Base-by-base conservation (phyloP, 176 grass and related monocot genomes). In the Musa troglodytarum region DNA sequence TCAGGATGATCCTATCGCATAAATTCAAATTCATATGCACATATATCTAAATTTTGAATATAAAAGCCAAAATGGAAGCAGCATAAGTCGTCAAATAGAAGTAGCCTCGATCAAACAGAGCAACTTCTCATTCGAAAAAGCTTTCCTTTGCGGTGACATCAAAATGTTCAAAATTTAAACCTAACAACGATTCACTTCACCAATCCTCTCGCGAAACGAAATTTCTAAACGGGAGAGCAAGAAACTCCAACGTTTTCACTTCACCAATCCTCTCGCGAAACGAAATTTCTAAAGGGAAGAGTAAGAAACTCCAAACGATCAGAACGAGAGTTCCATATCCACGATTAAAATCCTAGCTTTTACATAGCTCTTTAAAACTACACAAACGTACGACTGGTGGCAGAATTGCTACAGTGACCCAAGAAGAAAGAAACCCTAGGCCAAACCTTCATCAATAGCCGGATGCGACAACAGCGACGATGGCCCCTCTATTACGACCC, bases 381-480 rank as follows among this genome's bases (percentile, higher is more conserved):
- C 54, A n/a, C 78, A 52, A 17, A 61, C 65, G 24, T 63, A 13
- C 77, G 59, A 59, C 63, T 52, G 61, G 43, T 85, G 52, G 17
- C 83, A 81, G 78, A 78, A 85, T 81, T 85, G 83, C 53, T 73
- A 81, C 83, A 77, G 83, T 43, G 9, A 11, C 51, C 9, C 21
- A 64, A 9, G 9, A 85, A 17, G 21, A 77, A 67, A 20, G 73
- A 81, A 81, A 81, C 70, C 79, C 79, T 81, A 81, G 54, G 13
- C 24, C 56, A 57, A 43, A 91, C 92, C 88, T 96, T 96, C 84
- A 74, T 96, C 86, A 63, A 80, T 51, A 52, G 71, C 84, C 78
- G 77, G 71, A 78, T 43, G 34, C 34, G 34, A 65, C 57, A 82
- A 85, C 15, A 76, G 76, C 67, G 85, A 85, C 25, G 34, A 43